Percentiles rank a stretch among this genome's conserved stretches.
Evolutionary conservation across 345 rosid genomes (phyloP).

Genomic region (Acer negundo): DNA sequence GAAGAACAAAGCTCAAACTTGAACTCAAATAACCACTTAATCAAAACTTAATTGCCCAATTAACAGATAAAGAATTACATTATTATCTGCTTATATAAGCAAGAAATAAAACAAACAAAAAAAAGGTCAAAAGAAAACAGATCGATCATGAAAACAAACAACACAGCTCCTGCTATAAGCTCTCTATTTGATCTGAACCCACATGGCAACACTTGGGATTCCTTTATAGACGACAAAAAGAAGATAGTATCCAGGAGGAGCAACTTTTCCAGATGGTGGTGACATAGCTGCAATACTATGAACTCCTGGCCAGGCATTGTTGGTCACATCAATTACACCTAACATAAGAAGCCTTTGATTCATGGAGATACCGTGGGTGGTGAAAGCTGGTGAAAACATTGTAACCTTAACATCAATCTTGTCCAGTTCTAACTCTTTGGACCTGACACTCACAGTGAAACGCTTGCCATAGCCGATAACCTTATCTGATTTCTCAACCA

Average conservation of each 20-base stretch:
- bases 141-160: not conserved
- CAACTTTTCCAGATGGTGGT: slow-evolving; percentile 49
- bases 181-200: slow-evolving; percentile 56
- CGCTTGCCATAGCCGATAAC: slow-evolving; percentile 31
- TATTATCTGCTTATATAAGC: not conserved
- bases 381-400: slow-evolving; percentile 65
- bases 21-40: not conserved
- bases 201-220: slow-evolving; percentile 49
- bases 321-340: slow-evolving; percentile 27
- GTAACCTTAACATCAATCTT: slow-evolving; percentile 31
- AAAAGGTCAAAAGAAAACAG: not conserved
- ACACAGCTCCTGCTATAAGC: not conserved
- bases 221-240: slow-evolving; percentile 51
- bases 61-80: not conserved
- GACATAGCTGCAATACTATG: slow-evolving; percentile 24
- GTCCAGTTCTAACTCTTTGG: not conserved
- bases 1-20: not conserved
- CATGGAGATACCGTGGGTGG: slow-evolving; percentile 74
- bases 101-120: not conserved
- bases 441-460: slow-evolving; percentile 27
- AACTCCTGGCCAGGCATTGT: not conserved
- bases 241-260: slow-evolving; percentile 73
- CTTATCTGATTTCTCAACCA: not conserved
- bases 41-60: not conserved
- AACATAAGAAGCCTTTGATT: slow-evolving; percentile 59